Percentiles rank a stretch among this genome's conserved stretches.
Conservation (phyloP, 805 yeast genomes). For the Lachancea fermentati region DNA sequence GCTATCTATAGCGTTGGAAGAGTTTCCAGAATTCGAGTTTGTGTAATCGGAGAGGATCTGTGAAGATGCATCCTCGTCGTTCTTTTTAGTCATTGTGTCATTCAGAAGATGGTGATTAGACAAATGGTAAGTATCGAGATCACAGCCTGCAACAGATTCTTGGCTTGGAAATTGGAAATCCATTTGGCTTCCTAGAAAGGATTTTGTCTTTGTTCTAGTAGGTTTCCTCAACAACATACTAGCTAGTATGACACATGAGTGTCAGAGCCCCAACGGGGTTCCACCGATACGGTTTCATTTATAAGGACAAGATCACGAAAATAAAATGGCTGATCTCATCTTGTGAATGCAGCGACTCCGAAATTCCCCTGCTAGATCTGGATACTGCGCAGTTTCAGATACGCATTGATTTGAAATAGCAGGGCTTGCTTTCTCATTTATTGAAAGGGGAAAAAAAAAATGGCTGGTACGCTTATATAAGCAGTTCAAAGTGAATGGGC, state of each 20-base stretch:
- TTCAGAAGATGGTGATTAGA: conserved; percentile 29
- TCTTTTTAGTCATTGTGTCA: conserved; percentile 12
- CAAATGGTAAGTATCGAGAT: conserved; percentile 18
- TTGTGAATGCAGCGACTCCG: background rate
- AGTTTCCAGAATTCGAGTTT: conserved; percentile 20
- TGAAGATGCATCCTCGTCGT: conserved; percentile 22
- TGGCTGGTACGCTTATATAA: background rate
- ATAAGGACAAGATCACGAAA: background rate
- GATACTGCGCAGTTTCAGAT: background rate
- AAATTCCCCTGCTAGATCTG: background rate
- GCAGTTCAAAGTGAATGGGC: too few relatives aligned
- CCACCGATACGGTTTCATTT: background rate
- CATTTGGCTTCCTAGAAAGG: conserved; percentile 38
- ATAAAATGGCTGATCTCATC: background rate
- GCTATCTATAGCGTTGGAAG: conserved; percentile 19
- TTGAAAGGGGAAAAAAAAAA: background rate
- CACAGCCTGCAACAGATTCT: conserved; percentile 18
- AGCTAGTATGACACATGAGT: background rate
- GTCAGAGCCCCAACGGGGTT: background rate
- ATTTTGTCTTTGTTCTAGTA: conserved; percentile 33
- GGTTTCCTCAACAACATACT: conserved; percentile 25
- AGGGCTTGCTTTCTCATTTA: background rate
- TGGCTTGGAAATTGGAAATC: conserved; percentile 36
- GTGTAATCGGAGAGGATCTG: conserved; percentile 31
- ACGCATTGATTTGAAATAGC: background rate